phyloP scores from a whole-genome alignment of 2,329 filamentous ascomycete species.

The Alternaria postmessia region DNA sequence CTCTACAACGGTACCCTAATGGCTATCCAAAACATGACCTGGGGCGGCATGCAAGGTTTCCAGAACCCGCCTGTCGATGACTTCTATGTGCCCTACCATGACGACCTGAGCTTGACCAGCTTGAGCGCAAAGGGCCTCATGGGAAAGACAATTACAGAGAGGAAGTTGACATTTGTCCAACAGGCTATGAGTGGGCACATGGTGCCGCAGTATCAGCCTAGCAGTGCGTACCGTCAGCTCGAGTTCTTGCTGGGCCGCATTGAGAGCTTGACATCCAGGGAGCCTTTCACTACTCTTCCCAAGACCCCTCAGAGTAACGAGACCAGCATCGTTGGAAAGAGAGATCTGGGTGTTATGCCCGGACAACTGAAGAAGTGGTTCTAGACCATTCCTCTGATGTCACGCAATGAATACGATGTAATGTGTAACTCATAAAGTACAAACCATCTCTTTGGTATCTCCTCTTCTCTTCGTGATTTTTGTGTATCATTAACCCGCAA shows the following conservation, averaged over 20 bases:
- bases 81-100: slow-evolving; percentile 74
- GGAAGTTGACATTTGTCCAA: slow-evolving; percentile 75
- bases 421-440: background rate
- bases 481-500: slow-evolving; percentile 50
- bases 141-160: slow-evolving; percentile 75
- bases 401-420: background rate
- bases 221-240: slow-evolving; percentile 73
- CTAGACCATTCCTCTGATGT: slow-evolving; percentile 1
- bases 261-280: slow-evolving; percentile 57
- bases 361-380: slow-evolving; percentile 18
- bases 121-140: slow-evolving; percentile 70
- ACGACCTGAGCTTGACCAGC: slow-evolving; percentile 55
- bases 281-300: slow-evolving; percentile 41
- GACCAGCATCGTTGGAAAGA: slow-evolving; percentile 12
- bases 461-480: background rate
- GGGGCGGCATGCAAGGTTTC: slow-evolving; percentile 76
- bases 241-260: slow-evolving; percentile 80
- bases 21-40: slow-evolving; percentile 83
- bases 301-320: slow-evolving; percentile 12
- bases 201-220: slow-evolving; percentile 72
- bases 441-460: background rate
- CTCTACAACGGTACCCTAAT: slow-evolving; percentile 74
- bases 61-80: slow-evolving; percentile 65
- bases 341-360: slow-evolving; percentile 12
- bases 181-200: slow-evolving; percentile 73